Conservation (phyloP, 257 asterid species). For the Apocynum venetum region DNA sequence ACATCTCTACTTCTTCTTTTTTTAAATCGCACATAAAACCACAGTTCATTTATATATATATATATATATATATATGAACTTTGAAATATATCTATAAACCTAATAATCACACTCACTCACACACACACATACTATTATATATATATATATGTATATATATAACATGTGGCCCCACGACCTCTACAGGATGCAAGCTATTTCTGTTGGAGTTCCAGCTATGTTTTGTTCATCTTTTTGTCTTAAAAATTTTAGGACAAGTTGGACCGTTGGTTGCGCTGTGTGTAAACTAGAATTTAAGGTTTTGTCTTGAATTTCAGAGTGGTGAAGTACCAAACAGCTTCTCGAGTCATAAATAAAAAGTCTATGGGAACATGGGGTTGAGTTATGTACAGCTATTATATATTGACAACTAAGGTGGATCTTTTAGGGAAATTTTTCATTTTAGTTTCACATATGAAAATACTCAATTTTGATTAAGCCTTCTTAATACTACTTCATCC, state of each 20-base stretch:
- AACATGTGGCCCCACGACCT: neutral
- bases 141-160: too few relatives aligned
- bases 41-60: too few relatives aligned
- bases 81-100: too few relatives aligned
- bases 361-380: neutral
- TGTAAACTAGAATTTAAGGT: neutral
- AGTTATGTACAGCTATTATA: neutral
- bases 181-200: neutral
- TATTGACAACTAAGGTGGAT: neutral
- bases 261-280: neutral
- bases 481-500: too few relatives aligned
- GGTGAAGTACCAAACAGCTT: neutral
- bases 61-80: too few relatives aligned
- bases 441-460: neutral
- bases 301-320: neutral
- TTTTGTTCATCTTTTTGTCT: neutral
- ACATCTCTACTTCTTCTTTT: too few relatives aligned
- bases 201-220: constrained; percentile 6
- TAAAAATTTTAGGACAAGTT: neutral
- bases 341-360: neutral
- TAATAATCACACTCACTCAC: too few relatives aligned
- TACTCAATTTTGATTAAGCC: neutral
- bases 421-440: neutral
- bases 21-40: too few relatives aligned
- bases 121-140: too few relatives aligned